phyloP scores from a whole-genome alignment of 306 rosid species.

The Begonia loranthoides region DNA sequence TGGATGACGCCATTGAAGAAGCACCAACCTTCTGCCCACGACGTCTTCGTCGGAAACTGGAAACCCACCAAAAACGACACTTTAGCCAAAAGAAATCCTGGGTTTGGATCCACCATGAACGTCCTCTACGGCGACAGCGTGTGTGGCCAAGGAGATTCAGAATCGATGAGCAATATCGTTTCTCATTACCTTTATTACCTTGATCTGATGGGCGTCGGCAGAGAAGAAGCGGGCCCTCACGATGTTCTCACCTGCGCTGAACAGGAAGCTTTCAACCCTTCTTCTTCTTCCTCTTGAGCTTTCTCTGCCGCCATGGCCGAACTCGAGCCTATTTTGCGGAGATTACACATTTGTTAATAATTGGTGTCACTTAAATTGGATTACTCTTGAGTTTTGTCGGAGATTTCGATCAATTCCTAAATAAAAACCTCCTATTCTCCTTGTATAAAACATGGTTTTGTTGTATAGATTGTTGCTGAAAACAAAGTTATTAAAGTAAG shows the following conservation, averaged over 20 bases:
- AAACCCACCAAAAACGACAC: constrained; percentile 94
- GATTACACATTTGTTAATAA: no score
- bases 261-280: constrained; percentile 39
- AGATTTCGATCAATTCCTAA: no score
- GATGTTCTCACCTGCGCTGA: constrained; percentile 58
- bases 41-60: constrained; percentile 82
- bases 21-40: constrained; percentile 77
- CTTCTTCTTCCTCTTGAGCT: constrained; percentile 26
- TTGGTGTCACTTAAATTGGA: no score
- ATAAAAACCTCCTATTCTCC: no score
- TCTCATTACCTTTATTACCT: constrained; percentile 74
- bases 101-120: constrained; percentile 83
- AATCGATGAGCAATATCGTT: constrained; percentile 51
- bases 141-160: constrained; percentile 72
- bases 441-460: no score
- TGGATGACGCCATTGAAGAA: constrained; percentile 83
- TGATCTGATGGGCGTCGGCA: constrained; percentile 58
- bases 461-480: no score
- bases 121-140: constrained; percentile 56
- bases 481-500: no score
- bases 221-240: constrained; percentile 68
- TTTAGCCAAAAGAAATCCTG: constrained; percentile 47
- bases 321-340: no score
- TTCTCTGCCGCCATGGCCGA: background rate
- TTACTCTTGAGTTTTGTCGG: no score